phyloP scores from a whole-genome alignment of 2,329 filamentous ascomycete species.

The Truncatella angustata region DNA sequence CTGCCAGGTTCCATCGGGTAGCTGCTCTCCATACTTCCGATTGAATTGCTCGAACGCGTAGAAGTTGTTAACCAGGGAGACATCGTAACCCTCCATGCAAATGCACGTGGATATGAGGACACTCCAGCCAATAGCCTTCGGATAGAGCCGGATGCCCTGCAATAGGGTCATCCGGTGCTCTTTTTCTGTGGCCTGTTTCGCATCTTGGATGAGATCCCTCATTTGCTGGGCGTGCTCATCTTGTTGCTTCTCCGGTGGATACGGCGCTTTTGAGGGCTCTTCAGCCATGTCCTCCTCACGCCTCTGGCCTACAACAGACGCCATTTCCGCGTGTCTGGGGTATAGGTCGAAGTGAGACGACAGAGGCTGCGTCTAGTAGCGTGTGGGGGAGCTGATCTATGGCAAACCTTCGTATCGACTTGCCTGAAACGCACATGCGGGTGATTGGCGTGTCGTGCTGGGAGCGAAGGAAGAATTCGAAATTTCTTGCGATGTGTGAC shows the following conservation, averaged over 20 bases:
- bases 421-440: not conserved
- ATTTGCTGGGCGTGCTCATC: constrained; percentile 21
- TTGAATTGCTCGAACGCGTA: constrained; percentile 61
- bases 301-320: not conserved
- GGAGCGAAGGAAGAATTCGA: not conserved
- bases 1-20: constrained; percentile 46
- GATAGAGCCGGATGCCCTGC: constrained; percentile 79
- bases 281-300: not conserved
- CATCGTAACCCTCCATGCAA: constrained; percentile 87
- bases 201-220: constrained; percentile 40
- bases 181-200: constrained; percentile 53
- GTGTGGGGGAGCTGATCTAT: not conserved
- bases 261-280: not conserved
- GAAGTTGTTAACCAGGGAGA: constrained; percentile 79
- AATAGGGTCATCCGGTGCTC: constrained; percentile 69
- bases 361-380: not conserved
- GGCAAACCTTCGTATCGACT: constrained; percentile 3
- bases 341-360: not conserved
- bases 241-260: constrained; percentile 2
- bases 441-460: not conserved
- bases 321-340: not conserved
- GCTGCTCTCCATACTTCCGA: constrained; percentile 52
- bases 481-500: not conserved
- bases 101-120: constrained; percentile 87
- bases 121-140: constrained; percentile 82